Percentiles rank a stretch among this genome's conserved stretches.
These are phyloP conservation scores for Rhodotorula kratochvilovae DNA, from an alignment of 768 basidiomycete species.

Conservation along the genomic window DNA sequence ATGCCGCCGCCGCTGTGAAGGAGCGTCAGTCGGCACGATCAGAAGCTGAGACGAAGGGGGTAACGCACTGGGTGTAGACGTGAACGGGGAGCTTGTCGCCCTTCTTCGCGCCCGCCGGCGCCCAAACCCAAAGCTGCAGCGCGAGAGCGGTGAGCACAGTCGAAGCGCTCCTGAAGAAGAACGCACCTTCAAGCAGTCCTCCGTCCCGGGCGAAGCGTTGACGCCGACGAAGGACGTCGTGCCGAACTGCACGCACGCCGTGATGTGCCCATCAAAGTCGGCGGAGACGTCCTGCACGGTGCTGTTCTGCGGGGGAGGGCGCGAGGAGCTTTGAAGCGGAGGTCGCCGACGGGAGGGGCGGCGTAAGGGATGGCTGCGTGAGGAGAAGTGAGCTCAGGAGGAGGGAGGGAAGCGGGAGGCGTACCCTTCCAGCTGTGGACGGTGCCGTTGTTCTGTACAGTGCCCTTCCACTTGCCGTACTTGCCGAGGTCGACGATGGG, in stretches of 20 bases:
- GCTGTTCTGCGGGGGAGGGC: constrained; percentile 8
- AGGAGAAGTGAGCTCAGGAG: neutral
- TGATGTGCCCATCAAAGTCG: constrained; percentile 6
- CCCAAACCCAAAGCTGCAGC: constrained; percentile 29
- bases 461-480: constrained; percentile 12
- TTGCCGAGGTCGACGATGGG: constrained; percentile 24
- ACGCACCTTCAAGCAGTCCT: constrained; percentile 27
- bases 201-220: constrained; percentile 18
- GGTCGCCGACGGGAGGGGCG: constrained; percentile 28
- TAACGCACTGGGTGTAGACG: neutral
- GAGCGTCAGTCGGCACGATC: too few relatives aligned
- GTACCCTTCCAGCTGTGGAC: constrained; percentile 20
- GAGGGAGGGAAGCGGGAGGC: neutral
- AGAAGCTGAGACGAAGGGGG: too few relatives aligned
- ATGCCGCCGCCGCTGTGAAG: constrained; percentile 21
- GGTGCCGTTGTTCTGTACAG: constrained; percentile 29
- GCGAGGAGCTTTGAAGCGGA: constrained; percentile 28
- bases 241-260: constrained; percentile 27
- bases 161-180: neutral
- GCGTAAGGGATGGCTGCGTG: constrained; percentile 25
- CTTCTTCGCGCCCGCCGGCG: constrained; percentile 16
- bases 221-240: constrained; percentile 11
- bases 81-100: constrained; percentile 33
- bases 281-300: constrained; percentile 15
- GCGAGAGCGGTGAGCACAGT: neutral